Conservation (phyloP, 495 filamentous ascomycete genomes). For the Hypoxylon perforatum region DNA sequence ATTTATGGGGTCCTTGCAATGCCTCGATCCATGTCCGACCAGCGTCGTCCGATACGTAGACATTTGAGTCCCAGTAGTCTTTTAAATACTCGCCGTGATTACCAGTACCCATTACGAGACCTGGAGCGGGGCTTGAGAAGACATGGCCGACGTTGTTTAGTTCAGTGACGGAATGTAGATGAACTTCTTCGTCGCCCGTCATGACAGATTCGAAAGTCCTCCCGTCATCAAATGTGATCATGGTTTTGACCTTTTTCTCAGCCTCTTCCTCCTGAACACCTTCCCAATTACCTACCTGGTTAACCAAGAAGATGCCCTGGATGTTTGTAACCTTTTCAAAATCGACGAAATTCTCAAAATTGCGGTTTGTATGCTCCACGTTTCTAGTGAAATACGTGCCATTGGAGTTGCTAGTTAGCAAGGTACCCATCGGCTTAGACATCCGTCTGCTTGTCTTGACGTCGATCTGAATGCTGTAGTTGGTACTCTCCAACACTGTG, state of each 20-base stretch:
- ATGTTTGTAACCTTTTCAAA: constrained; percentile 92
- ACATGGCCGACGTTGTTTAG: constrained; percentile 82
- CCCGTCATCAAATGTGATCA: constrained; percentile 95
- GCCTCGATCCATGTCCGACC: constrained; percentile 83
- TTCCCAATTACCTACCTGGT: constrained; percentile 86
- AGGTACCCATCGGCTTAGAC: constrained; percentile 77
- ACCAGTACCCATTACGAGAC: constrained; percentile 90
- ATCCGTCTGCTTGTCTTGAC: constrained; percentile 73
- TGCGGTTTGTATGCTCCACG: constrained; percentile 89
- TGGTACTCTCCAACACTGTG: constrained; percentile 92
- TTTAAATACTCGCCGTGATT: constrained; percentile 82
- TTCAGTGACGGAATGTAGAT: constrained; percentile 91
- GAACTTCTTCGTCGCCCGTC: constrained; percentile 71
- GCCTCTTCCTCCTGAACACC: constrained; percentile 66
- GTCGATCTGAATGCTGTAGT: constrained; percentile 97
- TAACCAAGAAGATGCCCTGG: constrained; percentile 91
- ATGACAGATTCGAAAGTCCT: constrained; percentile 71
- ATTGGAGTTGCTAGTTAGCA: constrained; percentile 95
- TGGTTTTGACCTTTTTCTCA: constrained; percentile 74
- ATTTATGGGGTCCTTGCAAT: constrained; percentile 85
- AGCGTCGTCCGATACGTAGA: constrained; percentile 92
- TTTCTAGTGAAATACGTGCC: constrained; percentile 95
- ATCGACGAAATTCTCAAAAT: constrained; percentile 76
- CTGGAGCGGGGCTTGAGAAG: constrained; percentile 92
- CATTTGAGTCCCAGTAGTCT: constrained; percentile 68